Base-by-base conservation (phyloP, 2,329 filamentous ascomycete species). In the Venturia nashicola region DNA sequence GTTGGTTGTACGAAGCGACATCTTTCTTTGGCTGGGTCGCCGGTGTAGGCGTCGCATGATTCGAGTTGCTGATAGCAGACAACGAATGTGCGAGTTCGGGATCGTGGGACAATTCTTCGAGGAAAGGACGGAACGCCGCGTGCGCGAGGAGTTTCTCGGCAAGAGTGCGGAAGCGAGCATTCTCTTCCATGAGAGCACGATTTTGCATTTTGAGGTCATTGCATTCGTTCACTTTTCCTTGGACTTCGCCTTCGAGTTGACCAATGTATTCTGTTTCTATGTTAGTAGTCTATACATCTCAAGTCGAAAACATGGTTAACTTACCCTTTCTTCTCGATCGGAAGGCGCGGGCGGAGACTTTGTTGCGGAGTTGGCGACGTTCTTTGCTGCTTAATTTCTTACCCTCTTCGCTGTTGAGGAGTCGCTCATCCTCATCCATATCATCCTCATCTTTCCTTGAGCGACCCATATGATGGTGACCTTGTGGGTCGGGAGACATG, bases 381-480 rank as follows among this genome's bases (percentile, higher is more conserved):
- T 97, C 92, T 79, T 97, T 97, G 81, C 91, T 96, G 77, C 87
- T 94, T n/a, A 99, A 83, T 80, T 97, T 97, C 86, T 99, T 99
- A 71, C 93, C 94, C 77, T 97, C 93, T 71, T 99, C 94, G 66
- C 91, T 97, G n/a, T 91, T 91, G 59, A 97, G 81, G 11, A 97
- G 81, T 68, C 90, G 84, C 81, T 97, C 94, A 70, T 97, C 94
- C 75, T 97, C 93, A 70, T 99, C 94, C 64, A 99, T 97, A 62
- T 97, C 93, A 67, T 97, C 92, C 71, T 97, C 92, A 55, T 97
- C 91, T 82, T 97, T 97, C 82, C 87, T 92, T 67, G 84, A 77
- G 67, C 87, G 87, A 61, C 87, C 81, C 69, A 91, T 83, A 72
- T 90, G 87, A 64, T 85, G 80, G n/a, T 86, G 74, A 14, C 81